phyloP scores from a whole-genome alignment of 495 filamentous ascomycete species.

The Hyaloscypha hepaticicola region DNA sequence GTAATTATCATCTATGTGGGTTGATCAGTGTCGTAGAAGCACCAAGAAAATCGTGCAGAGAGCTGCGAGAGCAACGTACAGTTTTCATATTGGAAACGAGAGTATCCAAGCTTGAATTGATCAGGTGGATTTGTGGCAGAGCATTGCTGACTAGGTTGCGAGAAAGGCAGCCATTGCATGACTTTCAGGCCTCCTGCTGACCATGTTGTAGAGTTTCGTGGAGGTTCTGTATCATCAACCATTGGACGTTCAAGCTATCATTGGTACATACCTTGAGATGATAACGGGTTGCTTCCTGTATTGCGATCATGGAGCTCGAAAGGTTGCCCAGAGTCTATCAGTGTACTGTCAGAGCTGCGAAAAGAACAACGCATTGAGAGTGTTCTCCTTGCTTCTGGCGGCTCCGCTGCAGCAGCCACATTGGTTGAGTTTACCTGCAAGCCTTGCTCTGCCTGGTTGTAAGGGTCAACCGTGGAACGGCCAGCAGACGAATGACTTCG shows the following conservation, averaged over 20 bases:
- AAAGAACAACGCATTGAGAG: constrained; percentile 10
- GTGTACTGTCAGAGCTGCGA: constrained; percentile 13
- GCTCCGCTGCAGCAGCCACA: not conserved
- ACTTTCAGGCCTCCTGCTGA: not conserved
- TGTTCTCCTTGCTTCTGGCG: constrained; percentile 3
- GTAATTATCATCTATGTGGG: constrained; percentile 8
- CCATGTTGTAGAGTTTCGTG: not conserved
- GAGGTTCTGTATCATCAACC: too few relatives aligned
- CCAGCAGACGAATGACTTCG: constrained; percentile 15
- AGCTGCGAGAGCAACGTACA: not conserved
- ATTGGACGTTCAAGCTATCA: too few relatives aligned
- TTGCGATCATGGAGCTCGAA: not conserved
- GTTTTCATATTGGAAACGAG: constrained; percentile 2
- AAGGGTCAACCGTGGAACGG: constrained; percentile 1
- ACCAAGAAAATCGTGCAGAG: not conserved
- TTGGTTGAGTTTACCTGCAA: constrained; percentile 5
- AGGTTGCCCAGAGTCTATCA: not conserved
- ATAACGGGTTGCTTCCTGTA: too few relatives aligned
- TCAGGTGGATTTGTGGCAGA: not conserved
- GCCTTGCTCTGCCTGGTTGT: constrained; percentile 16
- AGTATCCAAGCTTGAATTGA: not conserved
- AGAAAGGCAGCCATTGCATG: not conserved
- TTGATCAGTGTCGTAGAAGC: not conserved
- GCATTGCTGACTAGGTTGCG: not conserved
- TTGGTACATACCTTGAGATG: too few relatives aligned